Base-by-base conservation (phyloP, 2,329 filamentous ascomycete species). In the Colletotrichum brevisporum region DNA sequence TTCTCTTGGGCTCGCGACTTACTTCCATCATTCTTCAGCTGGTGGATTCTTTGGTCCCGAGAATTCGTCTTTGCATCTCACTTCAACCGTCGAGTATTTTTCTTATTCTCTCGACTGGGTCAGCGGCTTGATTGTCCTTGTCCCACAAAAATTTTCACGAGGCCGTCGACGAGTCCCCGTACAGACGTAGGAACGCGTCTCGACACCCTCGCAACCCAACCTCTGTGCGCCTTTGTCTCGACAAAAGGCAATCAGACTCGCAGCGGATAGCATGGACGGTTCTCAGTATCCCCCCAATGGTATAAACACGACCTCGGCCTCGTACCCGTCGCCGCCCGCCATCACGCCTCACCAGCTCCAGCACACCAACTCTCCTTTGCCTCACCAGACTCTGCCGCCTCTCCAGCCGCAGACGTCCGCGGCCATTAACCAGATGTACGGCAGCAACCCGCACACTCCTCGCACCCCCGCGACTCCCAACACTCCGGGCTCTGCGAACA, bases 391-490 rank as follows among this genome's bases (percentile, higher is more conserved):
- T 55, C 81, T 89, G 72, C 87, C 88, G 52, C 87, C 88, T 73
- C 79, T 90, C 72, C 84, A 86, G 73, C 79, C 83, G 72, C 84
- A 83, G 71, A 78, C 79, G 61, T 78, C 81, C 47, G 77, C 78
- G 69, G 80, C 82, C 72, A 86, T 87, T 83, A 84, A 86, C 74
- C 81, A 83, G 61, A 79, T 85, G 66, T 90, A 90, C 81, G 85
- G 86, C 67, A 88, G 81, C 75, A 86, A 89, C 77, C 86, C 86
- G 74, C 88, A 90, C 75, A 90, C 88, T 53, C 89, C 89, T 72
- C 85, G 88, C 75, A 90, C 88, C 24, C 86, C 88, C 54, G 86
- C 86, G n/a, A 90, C 89, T 16, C 88, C 89, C 45, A 89, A 88
- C 76, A 89, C 88, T 31, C 88, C 89, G 45, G 87, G 85, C 65